Evolutionary conservation across 1,139 yeast genomes (phyloP), one percentile per base, ranked within the genome.

Genomic region (Magnusiomyces clavatus): DNA sequence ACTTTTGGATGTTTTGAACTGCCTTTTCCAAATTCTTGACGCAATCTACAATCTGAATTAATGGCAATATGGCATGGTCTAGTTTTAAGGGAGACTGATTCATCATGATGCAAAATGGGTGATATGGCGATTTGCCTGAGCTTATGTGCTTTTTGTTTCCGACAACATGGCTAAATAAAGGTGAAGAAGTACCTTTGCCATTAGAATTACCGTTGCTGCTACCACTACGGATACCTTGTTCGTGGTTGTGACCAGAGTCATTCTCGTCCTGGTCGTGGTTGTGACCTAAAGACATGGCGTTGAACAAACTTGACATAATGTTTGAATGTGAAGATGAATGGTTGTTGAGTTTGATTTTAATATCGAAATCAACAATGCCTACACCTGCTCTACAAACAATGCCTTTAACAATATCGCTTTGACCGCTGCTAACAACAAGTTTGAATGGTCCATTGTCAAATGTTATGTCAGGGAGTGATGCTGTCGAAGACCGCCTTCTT

Each of bases 321-420:
- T 24, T 24, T 24, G 31, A 24, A 24, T 24, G 31, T 24, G 31
- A 24, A 24, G 31, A 24, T 24, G 31, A 24, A 24, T 24, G 31
- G 31, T 24, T 24, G 8, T 4, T 24, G 20, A 62, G 49, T 46
- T 56, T 57, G 36, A 63, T 57, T 4, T 51, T 47, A 52, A 67
- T 50, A 40, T 66, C 70, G 4, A 64, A 58, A 36, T 62, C 61
- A 5, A 55, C 54, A 17, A 66, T 52, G 10, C 52, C 54, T 2
- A 61, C 50, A 1, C 69, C 68, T 6, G 58, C 58, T 11, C 69
- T 58, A 16, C 63, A 60, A 6, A 67, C 60, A 19, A 63, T 58
- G 19, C 70, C 70, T 48, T 66, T 67, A 41, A 67, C 57, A 2
- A 64, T 61, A 42, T 67, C 70, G 12, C 64, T 55, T 38, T 66